Evolutionary conservation across 495 filamentous ascomycete species (phyloP).

Genomic region (Aspergillus haitiensis): DNA sequence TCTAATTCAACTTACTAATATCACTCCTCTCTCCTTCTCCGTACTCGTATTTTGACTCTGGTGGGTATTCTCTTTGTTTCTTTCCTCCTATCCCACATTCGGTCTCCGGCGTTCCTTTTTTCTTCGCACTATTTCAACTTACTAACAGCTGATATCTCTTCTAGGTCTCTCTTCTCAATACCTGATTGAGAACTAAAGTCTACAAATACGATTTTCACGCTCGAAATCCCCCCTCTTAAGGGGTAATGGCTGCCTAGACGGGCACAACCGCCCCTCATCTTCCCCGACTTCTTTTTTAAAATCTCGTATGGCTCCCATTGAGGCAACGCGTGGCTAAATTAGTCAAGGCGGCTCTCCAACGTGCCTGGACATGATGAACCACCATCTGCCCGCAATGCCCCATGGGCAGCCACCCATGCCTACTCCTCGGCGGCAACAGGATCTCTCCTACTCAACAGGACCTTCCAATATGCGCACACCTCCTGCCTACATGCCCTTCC

Average conservation of each 20-base stretch:
- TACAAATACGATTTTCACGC: neutral
- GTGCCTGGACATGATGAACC: slow-evolving; percentile 55
- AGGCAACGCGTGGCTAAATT: slow-evolving; percentile 46
- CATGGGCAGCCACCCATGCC: slow-evolving; percentile 58
- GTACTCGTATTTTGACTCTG: neutral
- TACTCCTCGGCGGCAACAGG: slow-evolving; percentile 50
- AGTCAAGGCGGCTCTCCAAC: slow-evolving; percentile 40
- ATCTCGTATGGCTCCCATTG: slow-evolving; percentile 48
- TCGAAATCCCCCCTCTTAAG: slow-evolving; percentile 16
- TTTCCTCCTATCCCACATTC: neutral
- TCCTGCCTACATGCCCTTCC: slow-evolving; percentile 47
- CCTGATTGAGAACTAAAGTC: slow-evolving; percentile 5
- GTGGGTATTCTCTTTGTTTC: slow-evolving; percentile 3
- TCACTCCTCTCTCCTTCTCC: neutral
- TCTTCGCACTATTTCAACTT: slow-evolving; percentile 4
- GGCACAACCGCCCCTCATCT: slow-evolving; percentile 19
- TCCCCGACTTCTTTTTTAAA: slow-evolving; percentile 24
- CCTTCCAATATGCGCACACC: slow-evolving; percentile 49
- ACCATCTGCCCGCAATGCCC: slow-evolving; percentile 53
- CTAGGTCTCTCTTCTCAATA: slow-evolving; percentile 13
- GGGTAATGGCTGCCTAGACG: slow-evolving; percentile 44
- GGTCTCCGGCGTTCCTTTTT: neutral
- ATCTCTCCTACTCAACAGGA: slow-evolving; percentile 46
- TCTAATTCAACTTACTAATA: neutral
- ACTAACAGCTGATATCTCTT: slow-evolving; percentile 19